Evolutionary conservation across 805 yeast species (phyloP).

Genomic region (Cyberlindnera xylosilytica): DNA sequence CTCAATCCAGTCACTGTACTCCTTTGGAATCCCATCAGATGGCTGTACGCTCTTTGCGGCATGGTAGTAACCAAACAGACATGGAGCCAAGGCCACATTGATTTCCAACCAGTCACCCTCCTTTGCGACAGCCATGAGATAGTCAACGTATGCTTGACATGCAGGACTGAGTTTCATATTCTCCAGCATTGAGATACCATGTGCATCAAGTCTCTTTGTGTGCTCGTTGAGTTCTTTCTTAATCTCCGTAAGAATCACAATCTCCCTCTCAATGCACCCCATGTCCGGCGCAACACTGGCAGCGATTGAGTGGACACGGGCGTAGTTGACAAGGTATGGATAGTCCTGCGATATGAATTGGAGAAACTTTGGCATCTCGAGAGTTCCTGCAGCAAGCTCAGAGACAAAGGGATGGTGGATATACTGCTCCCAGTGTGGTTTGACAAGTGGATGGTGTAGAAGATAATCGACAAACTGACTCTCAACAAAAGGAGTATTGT

Average conservation of each 20-base stretch:
- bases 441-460: slow-evolving; percentile 52
- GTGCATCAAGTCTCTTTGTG: slow-evolving; percentile 42
- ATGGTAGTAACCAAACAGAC: slow-evolving; percentile 59
- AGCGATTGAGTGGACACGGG: slow-evolving; percentile 61
- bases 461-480: slow-evolving; percentile 46
- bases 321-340: slow-evolving; percentile 65
- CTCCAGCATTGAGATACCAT: slow-evolving; percentile 39
- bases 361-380: slow-evolving; percentile 48
- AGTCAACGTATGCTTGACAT: slow-evolving; percentile 58
- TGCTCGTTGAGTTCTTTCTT: slow-evolving; percentile 57
- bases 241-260: slow-evolving; percentile 48
- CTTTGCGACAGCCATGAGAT: slow-evolving; percentile 50
- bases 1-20: slow-evolving; percentile 51
- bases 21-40: slow-evolving; percentile 28
- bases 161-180: slow-evolving; percentile 51
- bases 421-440: slow-evolving; percentile 55
- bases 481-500: slow-evolving; percentile 12
- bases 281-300: slow-evolving; percentile 58
- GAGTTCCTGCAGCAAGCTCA: slow-evolving; percentile 47
- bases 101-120: slow-evolving; percentile 60
- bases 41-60: slow-evolving; percentile 43
- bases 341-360: slow-evolving; percentile 59
- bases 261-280: slow-evolving; percentile 47
- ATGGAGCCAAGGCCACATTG: slow-evolving; percentile 69
- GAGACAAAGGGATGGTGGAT: slow-evolving; percentile 60